phyloP scores from a whole-genome alignment of 768 basidiomycete species.

The Saitozyma podzolica region DNA sequence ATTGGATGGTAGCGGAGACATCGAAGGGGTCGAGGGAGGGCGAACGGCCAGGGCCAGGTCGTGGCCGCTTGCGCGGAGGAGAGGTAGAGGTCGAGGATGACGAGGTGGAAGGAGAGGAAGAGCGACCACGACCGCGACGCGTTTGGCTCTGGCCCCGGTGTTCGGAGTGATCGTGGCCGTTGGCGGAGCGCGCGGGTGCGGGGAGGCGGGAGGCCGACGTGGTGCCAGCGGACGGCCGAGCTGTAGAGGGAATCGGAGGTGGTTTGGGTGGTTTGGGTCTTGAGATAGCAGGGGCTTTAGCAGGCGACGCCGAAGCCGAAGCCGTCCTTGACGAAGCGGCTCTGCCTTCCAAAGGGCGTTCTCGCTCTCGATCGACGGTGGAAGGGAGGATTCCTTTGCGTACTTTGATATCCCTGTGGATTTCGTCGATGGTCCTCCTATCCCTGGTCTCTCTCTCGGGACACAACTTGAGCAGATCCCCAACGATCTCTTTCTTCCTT shows the following conservation, averaged over 20 bases:
- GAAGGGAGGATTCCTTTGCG: conserved; percentile 7
- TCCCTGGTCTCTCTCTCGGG: conserved; percentile 35
- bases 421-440: conserved; percentile 39
- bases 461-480: conserved; percentile 28
- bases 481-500: conserved; percentile 14
- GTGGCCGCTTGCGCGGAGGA: not conserved
- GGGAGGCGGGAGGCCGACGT: not conserved
- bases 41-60: not conserved
- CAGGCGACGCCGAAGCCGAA: conserved; percentile 2
- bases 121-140: not conserved
- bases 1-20: conserved; percentile 35
- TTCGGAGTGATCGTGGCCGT: not conserved
- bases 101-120: conserved; percentile 6
- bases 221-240: conserved; percentile 4
- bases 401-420: conserved; percentile 33
- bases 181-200: not conserved
- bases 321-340: not conserved
- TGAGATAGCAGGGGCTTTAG: not conserved
- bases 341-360: not conserved
- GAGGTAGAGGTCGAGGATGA: conserved; percentile 3
- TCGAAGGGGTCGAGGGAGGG: conserved; percentile 3
- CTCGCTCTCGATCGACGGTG: not conserved
- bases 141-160: no score
- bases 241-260: conserved; percentile 23
- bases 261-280: conserved; percentile 5